Evolutionary conservation across 2,329 filamentous ascomycete genomes (phyloP).

Genomic region (Neofusicoccum ribis): DNA sequence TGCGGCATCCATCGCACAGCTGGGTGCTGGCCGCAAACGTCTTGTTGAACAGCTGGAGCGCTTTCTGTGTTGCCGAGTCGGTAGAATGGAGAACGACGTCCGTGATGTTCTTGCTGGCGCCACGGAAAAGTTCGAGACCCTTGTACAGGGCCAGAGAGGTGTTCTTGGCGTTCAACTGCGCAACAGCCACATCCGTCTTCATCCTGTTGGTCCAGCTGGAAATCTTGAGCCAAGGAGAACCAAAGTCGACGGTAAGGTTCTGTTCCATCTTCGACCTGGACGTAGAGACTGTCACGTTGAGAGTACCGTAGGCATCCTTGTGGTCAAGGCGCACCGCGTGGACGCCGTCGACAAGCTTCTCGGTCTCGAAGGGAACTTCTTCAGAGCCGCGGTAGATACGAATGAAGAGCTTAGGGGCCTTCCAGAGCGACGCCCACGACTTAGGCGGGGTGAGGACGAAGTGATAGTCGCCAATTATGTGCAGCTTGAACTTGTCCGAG

Average conservation of each 20-base stretch:
- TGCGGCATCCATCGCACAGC: neutral
- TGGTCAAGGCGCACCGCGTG: slow-evolving; percentile 53
- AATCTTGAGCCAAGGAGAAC: slow-evolving; percentile 33
- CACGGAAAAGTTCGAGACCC: neutral
- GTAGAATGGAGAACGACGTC: slow-evolving; percentile 6
- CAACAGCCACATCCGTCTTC: slow-evolving; percentile 24
- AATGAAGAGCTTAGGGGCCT: slow-evolving; percentile 50
- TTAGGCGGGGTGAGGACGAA: slow-evolving; percentile 54
- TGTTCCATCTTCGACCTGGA: slow-evolving; percentile 33
- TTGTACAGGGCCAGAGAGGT: slow-evolving; percentile 26
- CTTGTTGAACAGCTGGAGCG: slow-evolving; percentile 12
- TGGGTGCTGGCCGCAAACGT: neutral
- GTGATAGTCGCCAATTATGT: slow-evolving; percentile 55
- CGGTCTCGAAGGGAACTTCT: slow-evolving; percentile 40
- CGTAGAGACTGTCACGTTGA: slow-evolving; percentile 50
- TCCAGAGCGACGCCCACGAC: slow-evolving; percentile 44
- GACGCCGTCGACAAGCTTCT: slow-evolving; percentile 46
- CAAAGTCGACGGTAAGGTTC: slow-evolving; percentile 33
- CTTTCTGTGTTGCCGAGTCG: neutral
- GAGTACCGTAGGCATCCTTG: slow-evolving; percentile 49
- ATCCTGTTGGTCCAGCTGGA: slow-evolving; percentile 26
- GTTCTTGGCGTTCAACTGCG: slow-evolving; percentile 27
- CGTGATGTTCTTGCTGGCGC: slow-evolving; percentile 2
- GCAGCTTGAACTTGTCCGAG: slow-evolving; percentile 51
- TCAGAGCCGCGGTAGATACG: slow-evolving; percentile 47